Base-by-base conservation (phyloP, 2,329 filamentous ascomycete species). In the Beauveria varroae region DNA sequence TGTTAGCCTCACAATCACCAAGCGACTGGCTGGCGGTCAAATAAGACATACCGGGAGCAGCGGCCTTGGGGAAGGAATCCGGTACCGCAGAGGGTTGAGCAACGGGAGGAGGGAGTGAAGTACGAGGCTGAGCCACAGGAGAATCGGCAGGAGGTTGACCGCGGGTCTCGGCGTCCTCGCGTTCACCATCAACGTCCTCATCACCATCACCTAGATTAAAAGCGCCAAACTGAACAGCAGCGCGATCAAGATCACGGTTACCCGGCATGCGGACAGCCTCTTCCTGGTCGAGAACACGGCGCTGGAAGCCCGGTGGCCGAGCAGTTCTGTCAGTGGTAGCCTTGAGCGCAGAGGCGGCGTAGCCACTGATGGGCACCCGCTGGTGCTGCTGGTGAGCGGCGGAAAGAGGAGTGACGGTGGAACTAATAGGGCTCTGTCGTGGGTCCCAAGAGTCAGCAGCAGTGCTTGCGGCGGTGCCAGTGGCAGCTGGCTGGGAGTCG, bases 191-290 rank as follows among this genome's bases (percentile, higher is more conserved):
- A 65, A 96, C 90, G 69, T 97, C 93, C 59, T 92, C 89, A 54
- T 93, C 89, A 63, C 84, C 84, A 58, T 87, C 92, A 71, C 90
- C 93, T 69, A 99, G 76, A 71, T 89, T 96, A 81, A 99, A 91
- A 73, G 93, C 96, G 65, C 95, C 95, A 73, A 99, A 99, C 72
- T 98, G 93, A 54, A 99, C 92, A 55, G 93, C 90, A 66, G 93
- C 86, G 68, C 92, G 88, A 73, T 98, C 93, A 30, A 99, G 89
- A 58, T 95, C 93, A 67, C 95, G 92, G 78, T 97, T 96, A 63
- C 91, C 92, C 51, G 95, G 95, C 93, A 99, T 97, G 66, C 96
- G 92, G 46, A 99, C 95, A 63, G 95, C 91, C 78, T 99, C 95
- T 75, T 96, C 93, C 73, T 99, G 95, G 69, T 98, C 93, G 70